A percentile compares a stretch with the other conserved stretches of the same genome.
Evolutionary conservation across 2,329 filamentous ascomycete genomes (phyloP).

Genomic region (Alternaria triticimaculans): DNA sequence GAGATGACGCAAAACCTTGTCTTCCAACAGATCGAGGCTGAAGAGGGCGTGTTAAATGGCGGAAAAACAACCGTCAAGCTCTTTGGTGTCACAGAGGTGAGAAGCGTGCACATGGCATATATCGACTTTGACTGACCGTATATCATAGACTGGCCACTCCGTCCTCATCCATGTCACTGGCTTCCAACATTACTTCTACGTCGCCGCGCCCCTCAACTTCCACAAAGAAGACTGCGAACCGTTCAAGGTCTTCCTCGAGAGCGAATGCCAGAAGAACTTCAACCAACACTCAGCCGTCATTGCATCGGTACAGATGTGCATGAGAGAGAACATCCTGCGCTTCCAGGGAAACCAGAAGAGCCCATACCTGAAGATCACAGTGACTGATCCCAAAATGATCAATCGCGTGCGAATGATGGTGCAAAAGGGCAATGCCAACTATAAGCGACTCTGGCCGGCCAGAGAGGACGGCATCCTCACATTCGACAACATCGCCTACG

Average conservation of each 20-base stretch:
- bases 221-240: slow-evolving; percentile 75
- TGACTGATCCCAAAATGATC: slow-evolving; percentile 87
- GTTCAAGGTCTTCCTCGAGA: slow-evolving; percentile 82
- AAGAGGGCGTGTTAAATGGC: slow-evolving; percentile 83
- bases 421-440: slow-evolving; percentile 80
- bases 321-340: slow-evolving; percentile 90
- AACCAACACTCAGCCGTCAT: slow-evolving; percentile 73
- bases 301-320: slow-evolving; percentile 78
- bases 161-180: slow-evolving; percentile 93
- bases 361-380: slow-evolving; percentile 91
- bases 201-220: slow-evolving; percentile 86
- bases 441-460: slow-evolving; percentile 81
- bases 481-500: slow-evolving; percentile 95
- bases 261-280: slow-evolving; percentile 65
- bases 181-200: slow-evolving; percentile 95
- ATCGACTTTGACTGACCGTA: slow-evolving; percentile 16
- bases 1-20: slow-evolving; percentile 72
- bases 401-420: slow-evolving; percentile 76
- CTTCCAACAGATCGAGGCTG: slow-evolving; percentile 95
- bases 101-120: slow-evolving; percentile 4
- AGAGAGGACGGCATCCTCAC: slow-evolving; percentile 76
- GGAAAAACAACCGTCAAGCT: slow-evolving; percentile 83
- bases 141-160: slow-evolving; percentile 73
- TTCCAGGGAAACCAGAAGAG: slow-evolving; percentile 93
- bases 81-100: slow-evolving; percentile 86